Conservation (phyloP, 306 rosid genomes). For the Prunus fruticosa region DNA sequence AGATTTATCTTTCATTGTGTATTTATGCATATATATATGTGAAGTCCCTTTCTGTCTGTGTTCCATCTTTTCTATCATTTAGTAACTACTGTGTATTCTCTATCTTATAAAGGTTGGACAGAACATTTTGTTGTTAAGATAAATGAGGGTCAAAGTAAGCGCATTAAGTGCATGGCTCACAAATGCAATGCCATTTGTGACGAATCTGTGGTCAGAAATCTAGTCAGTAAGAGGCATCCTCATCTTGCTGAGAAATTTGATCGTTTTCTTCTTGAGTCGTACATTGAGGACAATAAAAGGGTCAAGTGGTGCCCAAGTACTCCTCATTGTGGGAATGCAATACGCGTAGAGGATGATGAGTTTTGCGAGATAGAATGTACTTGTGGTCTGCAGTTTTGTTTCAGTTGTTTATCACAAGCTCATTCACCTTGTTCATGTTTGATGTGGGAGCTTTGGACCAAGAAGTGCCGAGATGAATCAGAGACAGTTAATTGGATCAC, state of each 20-base stretch:
- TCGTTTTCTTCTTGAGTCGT: slow-evolving; percentile 91
- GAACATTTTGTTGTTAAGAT: slow-evolving; percentile 84
- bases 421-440: slow-evolving; percentile 96
- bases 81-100: not conserved
- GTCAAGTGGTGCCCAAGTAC: slow-evolving; percentile 96
- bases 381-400: slow-evolving; percentile 90
- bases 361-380: slow-evolving; percentile 92
- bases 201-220: slow-evolving; percentile 64
- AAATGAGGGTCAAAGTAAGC: slow-evolving; percentile 94
- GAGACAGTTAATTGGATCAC: slow-evolving; percentile 98
- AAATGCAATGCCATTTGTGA: slow-evolving; percentile 89
- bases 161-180: slow-evolving; percentile 87
- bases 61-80: slow-evolving; percentile 5
- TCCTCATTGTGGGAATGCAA: slow-evolving; percentile 96
- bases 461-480: slow-evolving; percentile 95
- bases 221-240: slow-evolving; percentile 56
- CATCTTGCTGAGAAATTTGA: slow-evolving; percentile 87
- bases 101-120: slow-evolving; percentile 68
- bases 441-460: slow-evolving; percentile 96
- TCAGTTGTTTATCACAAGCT: slow-evolving; percentile 70
- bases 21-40: not conserved
- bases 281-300: slow-evolving; percentile 91
- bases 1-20: not conserved
- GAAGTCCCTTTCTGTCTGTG: not conserved
- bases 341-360: slow-evolving; percentile 73